These are phyloP conservation scores for Penstemon eatonii DNA, from an alignment of 257 asterid genomes.

Conservation along the genomic window DNA sequence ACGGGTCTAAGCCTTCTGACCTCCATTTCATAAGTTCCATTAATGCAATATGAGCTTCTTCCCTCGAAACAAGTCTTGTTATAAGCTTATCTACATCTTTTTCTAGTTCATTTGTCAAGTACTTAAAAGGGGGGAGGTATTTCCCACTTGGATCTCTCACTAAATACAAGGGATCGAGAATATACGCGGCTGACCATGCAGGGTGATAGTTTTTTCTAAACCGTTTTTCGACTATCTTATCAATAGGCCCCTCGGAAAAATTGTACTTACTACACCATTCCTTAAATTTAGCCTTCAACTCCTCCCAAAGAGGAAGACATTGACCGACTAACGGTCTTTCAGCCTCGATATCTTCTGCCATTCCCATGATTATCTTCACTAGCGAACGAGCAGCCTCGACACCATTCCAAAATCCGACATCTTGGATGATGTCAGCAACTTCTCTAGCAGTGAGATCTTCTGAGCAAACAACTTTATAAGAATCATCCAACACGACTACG, in stretches of 20 bases:
- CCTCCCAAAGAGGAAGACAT: slow-evolving; percentile 88
- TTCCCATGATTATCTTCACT: slow-evolving; percentile 52
- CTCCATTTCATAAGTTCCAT: slow-evolving; percentile 95
- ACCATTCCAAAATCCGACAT: slow-evolving; percentile 68
- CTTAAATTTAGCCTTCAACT: slow-evolving; percentile 52
- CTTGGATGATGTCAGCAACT: slow-evolving; percentile 52
- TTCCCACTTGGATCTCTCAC: slow-evolving; percentile 70
- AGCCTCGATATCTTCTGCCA: slow-evolving; percentile 70
- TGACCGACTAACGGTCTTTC: slow-evolving; percentile 79
- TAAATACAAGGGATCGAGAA: slow-evolving; percentile 76
- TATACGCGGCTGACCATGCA: slow-evolving; percentile 85
- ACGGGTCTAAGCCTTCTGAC: slow-evolving; percentile 79
- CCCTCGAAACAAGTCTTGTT: slow-evolving; percentile 59
- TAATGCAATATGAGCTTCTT: slow-evolving; percentile 68
- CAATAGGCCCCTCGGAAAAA: slow-evolving; percentile 52
- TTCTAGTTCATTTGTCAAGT: slow-evolving; percentile 73
- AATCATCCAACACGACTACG: slow-evolving; percentile 59
- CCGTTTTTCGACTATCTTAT: slow-evolving; percentile 54
- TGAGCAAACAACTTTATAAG: slow-evolving; percentile 50
- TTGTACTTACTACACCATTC: slow-evolving; percentile 70
- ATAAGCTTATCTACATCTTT: slow-evolving; percentile 74
- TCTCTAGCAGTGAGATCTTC: slow-evolving; percentile 56
- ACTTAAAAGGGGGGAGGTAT: slow-evolving; percentile 82
- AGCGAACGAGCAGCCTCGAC: slow-evolving; percentile 71
- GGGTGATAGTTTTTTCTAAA: slow-evolving; percentile 74